Evolutionary conservation across 805 yeast species (phyloP), one percentile per base, ranked within the genome.

Genomic region (Hemisphaericaspora nanyangensis): DNA sequence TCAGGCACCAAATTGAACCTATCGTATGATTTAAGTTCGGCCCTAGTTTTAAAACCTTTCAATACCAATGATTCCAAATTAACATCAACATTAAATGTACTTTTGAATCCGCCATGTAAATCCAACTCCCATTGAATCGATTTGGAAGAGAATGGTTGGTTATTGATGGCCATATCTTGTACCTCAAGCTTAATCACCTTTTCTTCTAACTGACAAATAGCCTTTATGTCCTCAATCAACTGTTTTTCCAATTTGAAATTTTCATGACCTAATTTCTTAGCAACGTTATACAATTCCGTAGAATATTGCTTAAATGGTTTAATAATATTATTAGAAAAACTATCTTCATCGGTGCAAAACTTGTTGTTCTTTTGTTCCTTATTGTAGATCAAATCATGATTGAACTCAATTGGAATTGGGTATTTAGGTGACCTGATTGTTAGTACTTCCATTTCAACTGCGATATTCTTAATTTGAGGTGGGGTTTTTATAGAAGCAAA

Each of bases 391-490:
- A 61, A 50, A 30, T 61, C 68, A 44, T 65, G 69, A 39, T 57
- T 54, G 20, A 68, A 40, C 47, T 66, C 74, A 7, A 68, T 38
- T 2, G 74, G 72, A 10, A 68, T 61, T 2, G 68, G 61, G 18
- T 49, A 45, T 34, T 57, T 54, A 11, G 56, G 52, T 2, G 72
- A 60, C 31, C 56, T 48, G 13, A 60, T 43, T 16, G 70, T 60
- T 24, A 58, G 35, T 1, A 55, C 68, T 4, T 56, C 57, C 19
- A 68, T 51, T 29, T 64, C 70, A 2, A 59, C 56, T 2, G 25
- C 7, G 56, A 43, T 2, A 34, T 12, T 28, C 51, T 56, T 32
- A 60, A 42, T 31, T 53, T 55, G 17, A 15, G 45, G 45, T 13
- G 29, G 27, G 15, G 27, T 13, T 8, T 11, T 10, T 12, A 5